Conservation (phyloP, 163 green algal species). For the Chlamydomonas reinhardtii region DNA sequence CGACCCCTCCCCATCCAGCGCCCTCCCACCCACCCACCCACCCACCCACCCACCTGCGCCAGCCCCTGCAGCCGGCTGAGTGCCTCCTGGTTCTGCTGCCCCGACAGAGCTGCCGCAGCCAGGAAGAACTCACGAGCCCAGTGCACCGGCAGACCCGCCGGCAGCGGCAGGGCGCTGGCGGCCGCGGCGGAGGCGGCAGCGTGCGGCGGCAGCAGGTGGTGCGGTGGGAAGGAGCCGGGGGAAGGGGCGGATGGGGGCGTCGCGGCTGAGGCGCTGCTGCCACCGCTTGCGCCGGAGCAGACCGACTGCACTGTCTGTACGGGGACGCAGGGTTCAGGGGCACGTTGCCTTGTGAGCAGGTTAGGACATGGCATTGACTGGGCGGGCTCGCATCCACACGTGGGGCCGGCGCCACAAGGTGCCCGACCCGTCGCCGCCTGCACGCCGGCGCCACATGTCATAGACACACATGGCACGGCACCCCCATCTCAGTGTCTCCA, state of each 20-base stretch:
- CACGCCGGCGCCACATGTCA: no score
- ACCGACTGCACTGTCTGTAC: slow-evolving; percentile 32
- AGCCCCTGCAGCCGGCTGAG: slow-evolving; percentile 79
- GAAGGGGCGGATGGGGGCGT: no score
- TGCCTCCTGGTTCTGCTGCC: slow-evolving; percentile 84
- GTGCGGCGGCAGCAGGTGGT: background rate
- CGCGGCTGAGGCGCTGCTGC: background rate
- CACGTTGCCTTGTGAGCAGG: no score
- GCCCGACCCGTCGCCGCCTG: no score
- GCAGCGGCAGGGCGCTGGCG: slow-evolving; percentile 61
- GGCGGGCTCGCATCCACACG: no score
- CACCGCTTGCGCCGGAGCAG: background rate
- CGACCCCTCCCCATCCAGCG: no score
- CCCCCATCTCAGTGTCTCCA: no score
- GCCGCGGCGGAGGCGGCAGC: background rate
- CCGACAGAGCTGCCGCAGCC: slow-evolving; percentile 70
- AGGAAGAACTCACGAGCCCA: slow-evolving; percentile 86
- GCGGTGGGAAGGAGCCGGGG: background rate
- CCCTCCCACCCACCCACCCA: no score
- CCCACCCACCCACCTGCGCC: slow-evolving; percentile 49
- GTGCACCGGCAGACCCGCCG: slow-evolving; percentile 71
- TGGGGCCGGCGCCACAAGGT: no score
- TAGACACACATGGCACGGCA: no score
- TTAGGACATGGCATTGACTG: no score
- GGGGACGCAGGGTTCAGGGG: background rate